Evolutionary conservation across 139 green algal genomes (phyloP), one percentile per base, ranked within the genome.

Genomic region (Coelastrella sp.): DNA sequence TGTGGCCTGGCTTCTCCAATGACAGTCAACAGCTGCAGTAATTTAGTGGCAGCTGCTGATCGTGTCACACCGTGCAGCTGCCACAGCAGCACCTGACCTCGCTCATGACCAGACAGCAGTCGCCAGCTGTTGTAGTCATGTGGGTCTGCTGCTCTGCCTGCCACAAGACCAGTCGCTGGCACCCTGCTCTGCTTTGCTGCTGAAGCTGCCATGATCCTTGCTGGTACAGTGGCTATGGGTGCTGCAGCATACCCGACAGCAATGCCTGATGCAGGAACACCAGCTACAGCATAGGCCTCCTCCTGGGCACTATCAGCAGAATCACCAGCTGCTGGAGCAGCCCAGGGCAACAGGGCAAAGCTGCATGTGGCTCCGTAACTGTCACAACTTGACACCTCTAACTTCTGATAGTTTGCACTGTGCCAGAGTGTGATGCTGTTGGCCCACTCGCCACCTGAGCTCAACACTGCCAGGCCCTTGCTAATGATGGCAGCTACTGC

Each of bases 81-180:
- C 76, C 76, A 83, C 35, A 83, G 34, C 76, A 83, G 23, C 57
- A 83, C 76, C 57, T 83, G 76, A 5, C 76, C 76, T 19, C 76
- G n/a, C 53, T 83, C 76, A 51, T 83, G 76, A 32, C 76, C 76
- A 38, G 57, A 59, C 73, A 81, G 50, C 45, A 81, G 50, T 50
- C 73, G 45, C 73, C 71, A 79, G 27, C 62, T 41, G 62, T 17
- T 40, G 30, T 69, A 69, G 62, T 40, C 30, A 17, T 27, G 60
- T 41, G 38, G 60, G 38, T 59, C 68, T 77, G 68, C 68, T 77
- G 68, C 68, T 34, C 38, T 77, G 5, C 21, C 68, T 40, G 41
- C 41, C 11, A n/a, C 32, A 32, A 15, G 50, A 19, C 41, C 62
- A 30, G 68, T 23, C 23, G 43, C 72, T 64, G 72, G 43, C 23